Evolutionary conservation across 164 flowering plant species (phyloP).

Genomic region (Vitis amurensis): DNA sequence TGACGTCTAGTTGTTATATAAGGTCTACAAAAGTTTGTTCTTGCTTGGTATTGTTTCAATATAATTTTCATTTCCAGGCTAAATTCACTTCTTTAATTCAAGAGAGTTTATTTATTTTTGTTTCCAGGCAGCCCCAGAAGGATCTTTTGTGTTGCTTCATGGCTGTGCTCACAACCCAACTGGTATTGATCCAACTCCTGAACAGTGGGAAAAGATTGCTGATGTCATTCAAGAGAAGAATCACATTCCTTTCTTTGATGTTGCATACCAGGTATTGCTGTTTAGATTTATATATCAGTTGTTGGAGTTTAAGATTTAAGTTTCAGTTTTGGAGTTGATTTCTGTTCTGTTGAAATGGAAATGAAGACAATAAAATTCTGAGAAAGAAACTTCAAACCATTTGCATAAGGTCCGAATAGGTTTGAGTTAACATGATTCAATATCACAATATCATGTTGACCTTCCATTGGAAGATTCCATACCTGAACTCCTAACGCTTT

Average conservation of each 20-base stretch:
- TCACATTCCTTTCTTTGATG: conserved; percentile 96
- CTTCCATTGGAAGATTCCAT: too few relatives aligned
- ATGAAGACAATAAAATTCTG: too few relatives aligned
- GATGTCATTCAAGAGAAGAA: conserved; percentile 96
- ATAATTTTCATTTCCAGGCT: too few relatives aligned
- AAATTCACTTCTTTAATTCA: not conserved
- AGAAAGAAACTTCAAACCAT: too few relatives aligned
- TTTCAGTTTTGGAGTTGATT: not conserved
- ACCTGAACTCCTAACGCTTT: conserved; percentile 9
- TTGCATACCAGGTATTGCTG: conserved; percentile 86
- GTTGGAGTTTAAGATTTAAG: not conserved
- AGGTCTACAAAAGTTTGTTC: too few relatives aligned
- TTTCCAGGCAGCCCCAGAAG: conserved; percentile 87
- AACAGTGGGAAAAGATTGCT: conserved; percentile 90
- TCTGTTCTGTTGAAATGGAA: not conserved
- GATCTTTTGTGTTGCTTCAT: conserved; percentile 90
- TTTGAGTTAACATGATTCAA: not conserved
- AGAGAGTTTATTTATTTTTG: not conserved
- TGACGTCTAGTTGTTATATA: too few relatives aligned
- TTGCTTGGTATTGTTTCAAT: too few relatives aligned
- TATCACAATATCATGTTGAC: not conserved
- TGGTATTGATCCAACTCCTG: conserved; percentile 95
- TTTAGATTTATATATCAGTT: not conserved
- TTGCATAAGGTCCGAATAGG: too few relatives aligned
- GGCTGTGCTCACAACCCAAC: conserved; percentile 99